These are phyloP conservation scores for Pseudozyma flocculosa DNA, from an alignment of 1,284 basidiomycete genomes.

Conservation along the genomic window DNA sequence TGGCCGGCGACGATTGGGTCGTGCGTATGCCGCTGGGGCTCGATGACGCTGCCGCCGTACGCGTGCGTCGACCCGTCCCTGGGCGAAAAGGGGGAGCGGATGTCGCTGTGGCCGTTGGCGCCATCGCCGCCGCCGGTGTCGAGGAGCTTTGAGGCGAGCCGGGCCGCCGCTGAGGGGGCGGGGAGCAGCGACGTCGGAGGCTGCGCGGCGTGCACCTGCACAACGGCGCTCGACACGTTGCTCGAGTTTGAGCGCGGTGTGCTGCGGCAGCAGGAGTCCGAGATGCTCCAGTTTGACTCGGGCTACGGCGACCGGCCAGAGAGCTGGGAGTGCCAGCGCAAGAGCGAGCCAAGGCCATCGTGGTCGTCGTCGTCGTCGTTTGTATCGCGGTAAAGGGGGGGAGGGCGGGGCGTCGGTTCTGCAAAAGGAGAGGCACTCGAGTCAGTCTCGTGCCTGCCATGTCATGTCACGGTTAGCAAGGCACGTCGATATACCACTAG, in stretches of 20 bases:
- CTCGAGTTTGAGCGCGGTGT: constrained; percentile 14
- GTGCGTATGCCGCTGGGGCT: constrained; percentile 18
- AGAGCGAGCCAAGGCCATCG: neutral
- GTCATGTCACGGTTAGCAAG: too few species aligned
- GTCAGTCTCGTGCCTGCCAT: too few species aligned
- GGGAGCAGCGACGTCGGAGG: too few species aligned
- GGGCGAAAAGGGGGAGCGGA: constrained; percentile 1
- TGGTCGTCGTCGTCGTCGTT: neutral
- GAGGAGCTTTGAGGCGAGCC: constrained; percentile 7
- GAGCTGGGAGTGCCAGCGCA: neutral
- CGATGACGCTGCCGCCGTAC: constrained; percentile 21
- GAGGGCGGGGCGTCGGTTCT: neutral
- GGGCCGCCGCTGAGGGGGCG: too few species aligned
- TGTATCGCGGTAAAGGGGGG: neutral
- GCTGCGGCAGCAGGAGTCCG: neutral
- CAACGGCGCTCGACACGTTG: constrained; percentile 11
- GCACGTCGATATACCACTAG: too few species aligned
- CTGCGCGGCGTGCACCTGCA: constrained; percentile 25
- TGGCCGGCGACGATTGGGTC: constrained; percentile 14
- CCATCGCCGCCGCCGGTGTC: too few species aligned
- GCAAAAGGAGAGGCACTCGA: too few species aligned
- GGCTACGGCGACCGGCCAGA: neutral
- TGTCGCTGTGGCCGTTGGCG: too few species aligned
- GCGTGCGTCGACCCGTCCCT: constrained; percentile 22
- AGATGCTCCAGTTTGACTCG: neutral